phyloP scores from a whole-genome alignment of 2,329 filamentous ascomycete species.

The Ophiostoma quercus region DNA sequence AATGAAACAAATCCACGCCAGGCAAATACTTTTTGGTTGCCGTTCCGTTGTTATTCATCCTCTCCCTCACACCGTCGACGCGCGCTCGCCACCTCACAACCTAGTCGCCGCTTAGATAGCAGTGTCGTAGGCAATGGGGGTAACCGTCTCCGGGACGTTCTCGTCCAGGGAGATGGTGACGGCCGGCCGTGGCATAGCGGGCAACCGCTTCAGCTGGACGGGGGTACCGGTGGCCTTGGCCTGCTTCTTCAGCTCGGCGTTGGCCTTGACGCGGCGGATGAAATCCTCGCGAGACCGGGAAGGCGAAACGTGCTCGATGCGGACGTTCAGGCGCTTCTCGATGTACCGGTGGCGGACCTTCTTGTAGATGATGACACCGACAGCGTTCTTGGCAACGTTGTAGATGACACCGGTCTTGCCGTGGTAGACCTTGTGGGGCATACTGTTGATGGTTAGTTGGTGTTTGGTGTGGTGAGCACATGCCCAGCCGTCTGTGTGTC shows the following conservation, averaged over 20 bases:
- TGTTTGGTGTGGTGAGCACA: conserved; percentile 27
- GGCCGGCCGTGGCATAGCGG: conserved; percentile 71
- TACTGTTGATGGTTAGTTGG: conserved; percentile 49
- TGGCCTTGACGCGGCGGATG: conserved; percentile 91
- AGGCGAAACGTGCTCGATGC: conserved; percentile 91
- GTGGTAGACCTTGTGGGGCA: conserved; percentile 99
- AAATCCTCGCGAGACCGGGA: conserved; percentile 97
- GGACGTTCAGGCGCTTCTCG: conserved; percentile 99
- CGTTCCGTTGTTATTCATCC: conserved; percentile 20
- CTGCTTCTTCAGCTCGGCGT: conserved; percentile 86
- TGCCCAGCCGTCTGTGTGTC: neutral
- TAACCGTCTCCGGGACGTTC: conserved; percentile 31
- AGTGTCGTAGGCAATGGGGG: conserved; percentile 80
- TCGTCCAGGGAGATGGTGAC: conserved; percentile 47
- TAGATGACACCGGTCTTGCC: conserved; percentile 97
- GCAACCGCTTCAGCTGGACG: conserved; percentile 89
- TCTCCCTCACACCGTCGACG: conserved; percentile 4
- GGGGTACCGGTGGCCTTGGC: conserved; percentile 84
- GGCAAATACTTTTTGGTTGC: conserved; percentile 20
- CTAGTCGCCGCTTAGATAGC: conserved; percentile 64
- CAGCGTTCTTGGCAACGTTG: conserved; percentile 97
- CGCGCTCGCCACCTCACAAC: neutral
- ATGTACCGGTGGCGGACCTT: conserved; percentile 99
- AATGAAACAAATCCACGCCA: conserved; percentile 21
- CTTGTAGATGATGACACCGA: conserved; percentile 99